These are phyloP conservation scores for Termitomyces sp. DNA, from an alignment of 768 basidiomycete species.

Conservation along the genomic window DNA sequence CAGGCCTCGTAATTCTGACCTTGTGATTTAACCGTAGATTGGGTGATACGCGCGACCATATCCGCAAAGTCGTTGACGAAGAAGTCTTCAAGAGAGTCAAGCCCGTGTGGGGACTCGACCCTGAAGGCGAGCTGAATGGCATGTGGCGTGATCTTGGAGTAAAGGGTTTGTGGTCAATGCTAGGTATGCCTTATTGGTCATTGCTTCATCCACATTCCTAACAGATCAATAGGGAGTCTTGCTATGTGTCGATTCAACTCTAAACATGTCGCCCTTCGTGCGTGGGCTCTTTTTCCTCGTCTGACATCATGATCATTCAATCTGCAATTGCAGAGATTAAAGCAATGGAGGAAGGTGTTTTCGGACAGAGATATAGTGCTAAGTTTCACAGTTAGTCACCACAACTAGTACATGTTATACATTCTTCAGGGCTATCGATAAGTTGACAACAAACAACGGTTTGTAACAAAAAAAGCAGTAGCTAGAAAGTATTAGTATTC, in stretches of 20 bases:
- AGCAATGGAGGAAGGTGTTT: slow-evolving; percentile 14
- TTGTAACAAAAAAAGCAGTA: background rate
- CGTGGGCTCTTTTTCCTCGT: slow-evolving; percentile 18
- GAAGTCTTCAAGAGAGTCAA: slow-evolving; percentile 37
- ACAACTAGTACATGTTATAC: background rate
- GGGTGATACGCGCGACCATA: slow-evolving; percentile 32
- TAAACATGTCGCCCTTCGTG: slow-evolving; percentile 58
- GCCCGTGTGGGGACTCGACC: slow-evolving; percentile 56
- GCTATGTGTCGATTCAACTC: slow-evolving; percentile 55
- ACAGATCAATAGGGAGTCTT: slow-evolving; percentile 36
- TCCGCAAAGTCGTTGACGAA: slow-evolving; percentile 37
- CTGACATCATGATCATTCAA: background rate
- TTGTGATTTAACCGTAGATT: slow-evolving; percentile 23
- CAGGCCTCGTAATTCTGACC: background rate
- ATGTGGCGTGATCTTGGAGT: slow-evolving; percentile 43
- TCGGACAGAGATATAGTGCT: slow-evolving; percentile 13
- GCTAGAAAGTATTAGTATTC: background rate
- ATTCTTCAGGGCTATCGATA: background rate
- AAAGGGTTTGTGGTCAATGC: slow-evolving; percentile 51
- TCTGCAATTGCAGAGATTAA: slow-evolving; percentile 10
- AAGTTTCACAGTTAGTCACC: background rate
- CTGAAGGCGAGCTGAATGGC: slow-evolving; percentile 54
- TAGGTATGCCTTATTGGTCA: slow-evolving; percentile 31
- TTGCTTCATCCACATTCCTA: background rate
- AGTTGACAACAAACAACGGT: background rate